These are phyloP conservation scores for Yamadazyma dendronema DNA, from an alignment of 1,139 yeast species.

Conservation along the genomic window DNA sequence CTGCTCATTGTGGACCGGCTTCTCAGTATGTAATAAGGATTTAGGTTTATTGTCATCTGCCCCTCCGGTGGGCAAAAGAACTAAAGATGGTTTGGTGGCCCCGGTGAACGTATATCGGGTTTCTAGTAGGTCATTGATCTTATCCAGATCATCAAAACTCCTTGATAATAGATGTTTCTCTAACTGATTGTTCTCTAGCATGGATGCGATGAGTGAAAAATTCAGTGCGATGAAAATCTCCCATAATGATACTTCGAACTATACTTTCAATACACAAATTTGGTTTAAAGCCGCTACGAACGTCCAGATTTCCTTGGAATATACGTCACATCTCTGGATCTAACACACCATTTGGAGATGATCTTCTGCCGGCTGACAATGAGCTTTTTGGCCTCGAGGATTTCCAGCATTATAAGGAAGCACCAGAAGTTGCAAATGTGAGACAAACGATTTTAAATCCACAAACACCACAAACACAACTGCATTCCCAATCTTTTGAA, in stretches of 20 bases:
- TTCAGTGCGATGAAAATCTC: constrained; percentile 1
- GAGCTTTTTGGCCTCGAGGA: constrained; percentile 41
- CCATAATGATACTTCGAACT: constrained; percentile 1
- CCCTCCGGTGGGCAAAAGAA: constrained; percentile 36
- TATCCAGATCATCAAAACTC: constrained; percentile 41
- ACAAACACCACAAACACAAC: neutral
- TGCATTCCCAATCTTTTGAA: constrained; percentile 7
- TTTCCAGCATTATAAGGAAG: constrained; percentile 39
- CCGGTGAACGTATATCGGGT: constrained; percentile 58
- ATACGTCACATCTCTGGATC: neutral
- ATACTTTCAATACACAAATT: neutral
- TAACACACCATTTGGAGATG: constrained; percentile 41
- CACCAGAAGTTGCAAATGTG: constrained; percentile 24
- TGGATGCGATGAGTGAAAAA: constrained; percentile 2
- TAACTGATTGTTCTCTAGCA: constrained; percentile 29
- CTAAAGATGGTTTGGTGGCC: constrained; percentile 57
- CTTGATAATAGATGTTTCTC: constrained; percentile 54
- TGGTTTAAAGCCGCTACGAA: neutral
- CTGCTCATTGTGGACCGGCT: constrained; percentile 8
- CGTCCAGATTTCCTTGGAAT: neutral
- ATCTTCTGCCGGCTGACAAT: constrained; percentile 30
- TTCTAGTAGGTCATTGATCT: constrained; percentile 49
- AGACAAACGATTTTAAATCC: constrained; percentile 5
- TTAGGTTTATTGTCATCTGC: constrained; percentile 17
- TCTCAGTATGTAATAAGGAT: constrained; percentile 19